Conservation (phyloP, 495 filamentous ascomycete genomes). For the Diplogelasinospora grovesii region DNA sequence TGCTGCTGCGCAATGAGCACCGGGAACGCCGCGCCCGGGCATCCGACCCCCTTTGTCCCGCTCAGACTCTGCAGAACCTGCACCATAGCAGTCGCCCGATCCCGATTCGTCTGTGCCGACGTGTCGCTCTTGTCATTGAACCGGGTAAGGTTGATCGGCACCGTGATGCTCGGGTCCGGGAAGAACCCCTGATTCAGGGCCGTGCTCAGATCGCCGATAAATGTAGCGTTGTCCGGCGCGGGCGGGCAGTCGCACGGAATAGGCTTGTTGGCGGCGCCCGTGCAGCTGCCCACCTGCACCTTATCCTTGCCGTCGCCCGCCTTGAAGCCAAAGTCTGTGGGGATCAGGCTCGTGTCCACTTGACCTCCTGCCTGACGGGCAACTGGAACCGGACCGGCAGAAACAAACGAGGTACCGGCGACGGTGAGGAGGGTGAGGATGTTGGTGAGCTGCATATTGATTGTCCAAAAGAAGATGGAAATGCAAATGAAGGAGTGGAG, state of each 20-base stretch:
- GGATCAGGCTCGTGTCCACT: slow-evolving; percentile 15
- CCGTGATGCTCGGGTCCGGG: slow-evolving; percentile 13
- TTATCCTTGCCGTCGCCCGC: background rate
- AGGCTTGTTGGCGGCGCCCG: slow-evolving; percentile 11
- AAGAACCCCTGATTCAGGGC: slow-evolving; percentile 22
- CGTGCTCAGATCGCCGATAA: slow-evolving; percentile 12
- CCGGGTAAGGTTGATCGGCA: slow-evolving; percentile 14
- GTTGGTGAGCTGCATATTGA: slow-evolving; percentile 7
- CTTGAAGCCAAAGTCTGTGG: background rate
- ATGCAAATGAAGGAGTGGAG: slow-evolving; percentile 1
- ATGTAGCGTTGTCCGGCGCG: slow-evolving; percentile 11
- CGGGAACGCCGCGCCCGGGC: slow-evolving; percentile 18
- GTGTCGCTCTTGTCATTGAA: slow-evolving; percentile 17
- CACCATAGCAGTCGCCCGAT: slow-evolving; percentile 19
- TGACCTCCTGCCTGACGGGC: slow-evolving; percentile 4
- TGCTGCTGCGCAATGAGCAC: slow-evolving; percentile 11
- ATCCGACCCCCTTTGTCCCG: slow-evolving; percentile 16
- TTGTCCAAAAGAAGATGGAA: slow-evolving; percentile 3
- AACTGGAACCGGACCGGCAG: background rate
- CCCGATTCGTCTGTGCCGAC: slow-evolving; percentile 8
- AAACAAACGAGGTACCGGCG: no score
- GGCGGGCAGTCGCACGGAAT: slow-evolving; percentile 24
- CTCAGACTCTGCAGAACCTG: slow-evolving; percentile 23
- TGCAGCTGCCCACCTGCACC: slow-evolving; percentile 4
- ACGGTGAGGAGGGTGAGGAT: slow-evolving; percentile 8